phyloP scores from a whole-genome alignment of 129 eudicot genomes.

The Tagetes erecta region DNA sequence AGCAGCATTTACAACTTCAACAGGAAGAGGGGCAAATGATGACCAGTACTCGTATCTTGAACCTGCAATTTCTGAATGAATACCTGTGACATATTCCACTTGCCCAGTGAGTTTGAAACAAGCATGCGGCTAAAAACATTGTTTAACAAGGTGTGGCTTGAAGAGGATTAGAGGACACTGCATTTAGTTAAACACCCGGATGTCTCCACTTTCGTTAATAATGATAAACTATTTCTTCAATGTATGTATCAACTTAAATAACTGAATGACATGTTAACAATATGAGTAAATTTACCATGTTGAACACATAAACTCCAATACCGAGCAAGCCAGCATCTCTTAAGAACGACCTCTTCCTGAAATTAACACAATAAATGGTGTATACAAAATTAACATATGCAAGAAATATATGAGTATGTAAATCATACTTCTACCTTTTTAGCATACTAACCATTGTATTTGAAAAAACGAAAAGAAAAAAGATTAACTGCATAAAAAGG shows the following conservation, averaged over 20 bases:
- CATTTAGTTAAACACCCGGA: background rate
- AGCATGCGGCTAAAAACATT: background rate
- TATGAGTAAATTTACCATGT: constrained; percentile 50
- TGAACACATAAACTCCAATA: constrained; percentile 77
- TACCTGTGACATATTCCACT: constrained; percentile 46
- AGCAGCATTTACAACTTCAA: constrained; percentile 65
- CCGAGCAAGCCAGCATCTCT: constrained; percentile 93
- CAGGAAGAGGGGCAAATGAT: constrained; percentile 61
- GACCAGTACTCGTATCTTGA: constrained; percentile 79
- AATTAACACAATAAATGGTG: constrained; percentile 17
- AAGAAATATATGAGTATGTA: constrained; percentile 3
- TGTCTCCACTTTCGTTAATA: constrained; percentile 7
- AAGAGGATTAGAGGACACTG: background rate
- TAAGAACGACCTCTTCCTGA: constrained; percentile 87
- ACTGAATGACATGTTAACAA: background rate
- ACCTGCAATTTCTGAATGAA: constrained; percentile 74
- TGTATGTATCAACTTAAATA: constrained; percentile 12
- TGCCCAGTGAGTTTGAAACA: background rate
- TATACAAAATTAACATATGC: constrained; percentile 31
- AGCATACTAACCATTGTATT: constrained; percentile 6
- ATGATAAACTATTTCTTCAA: background rate
- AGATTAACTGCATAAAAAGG: background rate
- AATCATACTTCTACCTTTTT: background rate
- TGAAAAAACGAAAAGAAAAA: background rate
- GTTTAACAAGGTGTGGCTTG: background rate